Evolutionary conservation across 2,329 filamentous ascomycete species (phyloP).

Genomic region (Aspergillus transmontanensis): DNA sequence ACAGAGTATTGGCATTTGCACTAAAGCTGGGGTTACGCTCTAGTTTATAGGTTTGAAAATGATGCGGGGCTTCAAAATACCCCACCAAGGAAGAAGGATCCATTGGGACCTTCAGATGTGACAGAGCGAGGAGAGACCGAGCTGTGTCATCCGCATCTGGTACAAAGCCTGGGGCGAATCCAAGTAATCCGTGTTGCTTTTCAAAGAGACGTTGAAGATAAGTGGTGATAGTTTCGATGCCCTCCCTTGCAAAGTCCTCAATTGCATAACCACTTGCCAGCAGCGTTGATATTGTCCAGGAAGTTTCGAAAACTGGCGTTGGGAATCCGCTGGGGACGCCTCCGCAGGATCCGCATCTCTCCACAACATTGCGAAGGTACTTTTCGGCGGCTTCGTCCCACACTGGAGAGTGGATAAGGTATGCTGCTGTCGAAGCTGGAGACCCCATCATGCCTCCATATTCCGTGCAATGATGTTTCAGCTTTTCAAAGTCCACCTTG

Average conservation of each 20-base stretch:
- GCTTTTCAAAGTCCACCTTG: slow-evolving; percentile 39
- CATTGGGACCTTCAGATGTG: slow-evolving; percentile 13
- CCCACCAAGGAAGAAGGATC: slow-evolving; percentile 1
- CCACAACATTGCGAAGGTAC: too few species aligned
- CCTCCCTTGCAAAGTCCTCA: not conserved
- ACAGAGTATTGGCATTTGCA: slow-evolving; percentile 39
- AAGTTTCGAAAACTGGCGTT: not conserved
- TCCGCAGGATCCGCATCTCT: too few species aligned
- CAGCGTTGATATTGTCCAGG: slow-evolving; percentile 2
- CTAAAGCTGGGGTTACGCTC: slow-evolving; percentile 37
- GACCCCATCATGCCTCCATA: slow-evolving; percentile 42
- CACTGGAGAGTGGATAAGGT: slow-evolving; percentile 9
- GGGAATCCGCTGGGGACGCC: too few species aligned
- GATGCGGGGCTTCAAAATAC: slow-evolving; percentile 30
- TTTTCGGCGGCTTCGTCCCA: too few species aligned
- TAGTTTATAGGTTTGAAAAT: slow-evolving; percentile 35
- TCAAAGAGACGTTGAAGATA: too few species aligned
- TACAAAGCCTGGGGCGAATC: slow-evolving; percentile 7
- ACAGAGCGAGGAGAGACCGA: slow-evolving; percentile 18
- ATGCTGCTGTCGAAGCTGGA: slow-evolving; percentile 46
- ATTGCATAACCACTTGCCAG: not conserved
- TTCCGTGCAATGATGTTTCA: slow-evolving; percentile 34
- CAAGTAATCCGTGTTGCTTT: not conserved
- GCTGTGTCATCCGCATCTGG: slow-evolving; percentile 35
- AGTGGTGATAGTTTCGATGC: not conserved